Conservation (phyloP, 805 yeast species). For the Yamadazyma kitorensis region DNA sequence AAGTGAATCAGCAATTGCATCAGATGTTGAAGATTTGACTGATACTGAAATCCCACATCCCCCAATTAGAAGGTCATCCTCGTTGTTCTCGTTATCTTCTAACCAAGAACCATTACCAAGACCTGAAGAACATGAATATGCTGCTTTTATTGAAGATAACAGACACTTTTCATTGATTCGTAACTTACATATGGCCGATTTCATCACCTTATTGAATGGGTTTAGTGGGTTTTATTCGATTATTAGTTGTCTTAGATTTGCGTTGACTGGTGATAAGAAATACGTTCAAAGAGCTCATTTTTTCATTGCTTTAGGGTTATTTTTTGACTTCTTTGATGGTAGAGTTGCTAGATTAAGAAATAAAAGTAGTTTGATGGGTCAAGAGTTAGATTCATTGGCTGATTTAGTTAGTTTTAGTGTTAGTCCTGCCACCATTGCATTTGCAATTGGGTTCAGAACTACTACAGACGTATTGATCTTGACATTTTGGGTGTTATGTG, state of each 20-base stretch:
- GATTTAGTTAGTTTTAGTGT: conserved; percentile 94
- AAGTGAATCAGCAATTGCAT: conserved; percentile 34
- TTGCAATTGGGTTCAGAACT: conserved; percentile 84
- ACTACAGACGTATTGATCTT: conserved; percentile 75
- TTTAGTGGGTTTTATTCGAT: conserved; percentile 91
- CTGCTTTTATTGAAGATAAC: conserved; percentile 75
- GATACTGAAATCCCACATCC: conserved; percentile 15
- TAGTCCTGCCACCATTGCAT: conserved; percentile 92
- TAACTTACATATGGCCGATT: conserved; percentile 92
- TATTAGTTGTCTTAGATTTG: conserved; percentile 78
- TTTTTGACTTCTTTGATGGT: conserved; percentile 96
- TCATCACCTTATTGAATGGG: conserved; percentile 90
- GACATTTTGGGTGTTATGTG: conserved; percentile 86
- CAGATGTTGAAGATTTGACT: conserved; percentile 34
- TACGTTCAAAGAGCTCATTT: conserved; percentile 86
- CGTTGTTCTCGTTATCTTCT: conserved; percentile 51
- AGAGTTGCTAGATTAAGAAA: conserved; percentile 93
- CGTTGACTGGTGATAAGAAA: conserved; percentile 64
- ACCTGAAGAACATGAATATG: conserved; percentile 74
- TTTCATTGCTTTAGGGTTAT: conserved; percentile 85
- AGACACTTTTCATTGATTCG: conserved; percentile 85
- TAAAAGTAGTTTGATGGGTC: conserved; percentile 92
- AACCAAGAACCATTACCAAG: conserved; percentile 58
- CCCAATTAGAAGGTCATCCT: conserved; percentile 50
- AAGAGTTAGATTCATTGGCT: conserved; percentile 94